These are phyloP conservation scores for Maudiozyma saulgeensis DNA, from an alignment of 805 yeast species.

Conservation along the genomic window DNA sequence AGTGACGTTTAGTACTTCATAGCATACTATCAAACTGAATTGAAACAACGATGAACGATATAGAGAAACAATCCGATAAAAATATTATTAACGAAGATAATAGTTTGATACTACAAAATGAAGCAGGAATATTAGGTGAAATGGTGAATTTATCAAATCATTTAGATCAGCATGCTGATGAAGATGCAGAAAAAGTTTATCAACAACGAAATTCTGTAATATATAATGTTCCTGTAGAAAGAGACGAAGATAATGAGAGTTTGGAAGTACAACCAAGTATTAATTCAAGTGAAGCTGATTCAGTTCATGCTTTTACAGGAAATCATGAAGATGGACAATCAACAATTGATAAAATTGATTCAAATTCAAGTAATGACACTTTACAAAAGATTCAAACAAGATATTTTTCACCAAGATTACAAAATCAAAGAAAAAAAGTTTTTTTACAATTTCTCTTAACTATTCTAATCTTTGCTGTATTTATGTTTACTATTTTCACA, in stretches of 20 bases:
- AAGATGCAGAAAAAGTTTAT: not conserved
- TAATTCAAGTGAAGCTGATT: not conserved
- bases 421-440: conserved; percentile 6
- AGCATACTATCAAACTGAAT: too few species aligned
- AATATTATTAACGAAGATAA: not conserved
- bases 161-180: not conserved
- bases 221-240: not conserved
- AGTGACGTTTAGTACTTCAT: too few species aligned
- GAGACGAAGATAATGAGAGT: not conserved
- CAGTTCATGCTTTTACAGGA: not conserved
- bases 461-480: conserved; percentile 11
- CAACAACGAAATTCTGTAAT: not conserved
- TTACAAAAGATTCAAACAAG: conserved; percentile 6
- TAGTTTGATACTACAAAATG: not conserved
- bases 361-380: not conserved
- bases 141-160: not conserved
- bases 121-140: not conserved
- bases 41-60: not conserved
- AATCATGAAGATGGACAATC: not conserved
- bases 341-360: not conserved
- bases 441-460: conserved; percentile 4
- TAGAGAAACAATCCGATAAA: not conserved
- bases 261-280: not conserved
- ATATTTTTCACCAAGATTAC: conserved; percentile 10
- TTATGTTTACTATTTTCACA: conserved; percentile 18